Base-by-base conservation (phyloP, 2,329 filamentous ascomycete genomes). In the Fusarium subtropicale region DNA sequence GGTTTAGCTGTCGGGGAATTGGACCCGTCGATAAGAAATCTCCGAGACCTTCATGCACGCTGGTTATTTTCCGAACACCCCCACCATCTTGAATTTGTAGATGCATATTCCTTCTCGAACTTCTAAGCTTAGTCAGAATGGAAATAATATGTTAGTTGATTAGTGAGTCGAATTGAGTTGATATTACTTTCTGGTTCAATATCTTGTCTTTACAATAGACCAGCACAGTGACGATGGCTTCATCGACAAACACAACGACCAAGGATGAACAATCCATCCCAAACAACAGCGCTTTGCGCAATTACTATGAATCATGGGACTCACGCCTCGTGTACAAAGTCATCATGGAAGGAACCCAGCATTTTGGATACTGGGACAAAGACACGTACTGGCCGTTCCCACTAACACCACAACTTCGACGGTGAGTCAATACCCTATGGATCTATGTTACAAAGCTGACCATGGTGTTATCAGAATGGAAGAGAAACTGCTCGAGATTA, bases 321-420 rank as follows among this genome's bases (percentile, higher is more conserved):
- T 56, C 54, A 2, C 44, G 54, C 9, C 24, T 56, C 8, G 54
- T 45, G 12, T 56, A 56, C 34, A 33, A 45, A 18, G 44, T 47
- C 44, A 36, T 48, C 24, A 36, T 56, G 41, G 54, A 44, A n/a
- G 54, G 54, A 15, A 31, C 54, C 3, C 54, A 46, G 18, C 54
- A 56, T 30, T 56, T 56, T 41, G 54, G 54, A 30, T 56, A 50
- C 20, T 56, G 44, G 44, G 54, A 56, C 12, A 30, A 34, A 7
- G 44, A 56, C 45, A 56, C 54, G 10, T 48, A 47, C 33, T 56
- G 36, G 36, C 54, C 54, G 7, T 56, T 56, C 26, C 54, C 54
- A 3, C 10, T 56, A 12, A 42, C 42, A 16, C 54, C 42, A 18
- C 42, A 41, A 16, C 38, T 53, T 11, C 38, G 50, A 30, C 48